A percentile compares a stretch with the other conserved stretches of the same genome.
Conservation (phyloP, 768 basidiomycete genomes). For the Albatrellus ellisii region DNA sequence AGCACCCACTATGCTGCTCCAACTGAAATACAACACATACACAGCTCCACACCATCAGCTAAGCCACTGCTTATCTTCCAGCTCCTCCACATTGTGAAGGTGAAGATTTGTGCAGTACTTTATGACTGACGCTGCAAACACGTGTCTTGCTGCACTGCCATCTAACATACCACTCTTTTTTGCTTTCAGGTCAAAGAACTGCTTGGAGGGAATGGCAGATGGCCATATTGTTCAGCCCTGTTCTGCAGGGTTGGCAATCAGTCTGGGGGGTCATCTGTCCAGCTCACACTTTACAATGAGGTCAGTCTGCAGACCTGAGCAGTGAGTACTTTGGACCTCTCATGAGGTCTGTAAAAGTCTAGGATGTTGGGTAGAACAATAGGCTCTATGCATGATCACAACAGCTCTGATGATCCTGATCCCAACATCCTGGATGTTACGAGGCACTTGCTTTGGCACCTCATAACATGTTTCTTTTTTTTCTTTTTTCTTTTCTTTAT, state of each 20-base stretch:
- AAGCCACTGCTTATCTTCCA: constrained; percentile 49
- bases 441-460: no score
- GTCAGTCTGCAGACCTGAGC: background rate
- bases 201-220: constrained; percentile 3
- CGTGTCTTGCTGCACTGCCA: background rate
- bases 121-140: background rate
- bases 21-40: constrained; percentile 33
- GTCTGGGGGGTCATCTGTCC: constrained; percentile 9
- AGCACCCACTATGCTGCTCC: constrained; percentile 1
- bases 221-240: constrained; percentile 15
- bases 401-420: constrained; percentile 52
- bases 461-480: no score
- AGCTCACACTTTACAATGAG: constrained; percentile 5
- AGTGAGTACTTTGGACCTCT: constrained; percentile 15
- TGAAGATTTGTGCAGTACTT: constrained; percentile 10
- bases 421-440: constrained; percentile 74
- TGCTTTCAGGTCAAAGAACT: background rate
- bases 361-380: constrained; percentile 58
- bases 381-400: constrained; percentile 26
- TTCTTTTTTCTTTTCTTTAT: no score
- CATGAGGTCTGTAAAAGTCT: constrained; percentile 52
- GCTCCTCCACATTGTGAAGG: constrained; percentile 37
- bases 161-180: background rate
- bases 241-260: constrained; percentile 16
- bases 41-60: constrained; percentile 43